These are phyloP conservation scores for Didymosphaeria variabile DNA, from an alignment of 2,329 filamentous ascomycete species.

Conservation along the genomic window DNA sequence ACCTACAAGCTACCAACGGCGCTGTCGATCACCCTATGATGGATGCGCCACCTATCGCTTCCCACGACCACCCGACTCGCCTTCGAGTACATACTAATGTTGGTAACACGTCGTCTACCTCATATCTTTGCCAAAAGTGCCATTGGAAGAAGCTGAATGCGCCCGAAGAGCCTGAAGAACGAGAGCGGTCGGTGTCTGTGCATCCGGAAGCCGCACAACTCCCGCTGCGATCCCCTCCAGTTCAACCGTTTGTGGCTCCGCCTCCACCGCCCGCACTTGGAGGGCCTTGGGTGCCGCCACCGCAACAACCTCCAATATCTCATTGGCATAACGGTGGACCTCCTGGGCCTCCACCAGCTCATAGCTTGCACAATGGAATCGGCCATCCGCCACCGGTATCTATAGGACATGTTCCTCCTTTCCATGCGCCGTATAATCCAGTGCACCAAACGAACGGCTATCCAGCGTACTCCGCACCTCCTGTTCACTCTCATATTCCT, in stretches of 20 bases:
- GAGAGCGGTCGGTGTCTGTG: slow-evolving; percentile 39
- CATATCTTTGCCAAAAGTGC: slow-evolving; percentile 59
- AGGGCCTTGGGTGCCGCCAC: slow-evolving; percentile 19
- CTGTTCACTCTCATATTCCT: slow-evolving; percentile 41
- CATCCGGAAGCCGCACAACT: slow-evolving; percentile 46
- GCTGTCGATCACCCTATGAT: slow-evolving; percentile 39
- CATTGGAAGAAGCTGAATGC: slow-evolving; percentile 56
- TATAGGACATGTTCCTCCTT: slow-evolving; percentile 40
- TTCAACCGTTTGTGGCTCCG: slow-evolving; percentile 35
- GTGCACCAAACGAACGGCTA: slow-evolving; percentile 46
- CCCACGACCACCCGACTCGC: slow-evolving; percentile 24
- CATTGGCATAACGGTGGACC: slow-evolving; percentile 42
- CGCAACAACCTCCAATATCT: slow-evolving; percentile 37
- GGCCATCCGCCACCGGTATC: slow-evolving; percentile 37
- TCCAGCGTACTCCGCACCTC: slow-evolving; percentile 40
- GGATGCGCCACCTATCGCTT: slow-evolving; percentile 37
- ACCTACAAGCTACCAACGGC: slow-evolving; percentile 32
- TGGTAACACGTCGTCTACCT: slow-evolving; percentile 19
- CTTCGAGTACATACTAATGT: slow-evolving; percentile 38
- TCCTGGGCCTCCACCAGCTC: slow-evolving; percentile 33
- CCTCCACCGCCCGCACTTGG: slow-evolving; percentile 29
- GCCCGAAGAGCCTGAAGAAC: slow-evolving; percentile 40
- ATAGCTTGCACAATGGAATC: slow-evolving; percentile 43
- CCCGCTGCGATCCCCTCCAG: slow-evolving; percentile 43
- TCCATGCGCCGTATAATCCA: slow-evolving; percentile 42